These are phyloP conservation scores for Coemansia sp. DNA, from an alignment of 192 early-diverging fungal genomes.

Conservation along the genomic window DNA sequence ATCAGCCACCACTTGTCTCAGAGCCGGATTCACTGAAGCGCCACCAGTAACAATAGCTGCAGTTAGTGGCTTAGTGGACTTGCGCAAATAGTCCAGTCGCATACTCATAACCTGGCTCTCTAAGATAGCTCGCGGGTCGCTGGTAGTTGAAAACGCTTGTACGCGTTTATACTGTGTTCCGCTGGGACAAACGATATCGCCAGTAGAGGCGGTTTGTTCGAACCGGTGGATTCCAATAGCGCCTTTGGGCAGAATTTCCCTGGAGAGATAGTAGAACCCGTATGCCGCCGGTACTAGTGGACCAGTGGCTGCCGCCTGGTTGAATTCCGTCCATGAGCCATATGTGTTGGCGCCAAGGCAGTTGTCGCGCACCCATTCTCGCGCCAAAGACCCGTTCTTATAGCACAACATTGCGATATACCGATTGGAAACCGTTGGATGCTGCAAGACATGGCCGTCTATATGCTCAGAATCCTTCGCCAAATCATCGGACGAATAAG, in stretches of 20 bases:
- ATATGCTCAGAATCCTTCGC: slow-evolving; percentile 14
- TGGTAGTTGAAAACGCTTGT: slow-evolving; percentile 13
- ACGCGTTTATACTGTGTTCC: slow-evolving; percentile 28
- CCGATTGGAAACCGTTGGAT: slow-evolving; percentile 62
- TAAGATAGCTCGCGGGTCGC: slow-evolving; percentile 67
- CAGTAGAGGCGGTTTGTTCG: slow-evolving; percentile 22
- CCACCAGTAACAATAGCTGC: slow-evolving; percentile 74
- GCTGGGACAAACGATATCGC: slow-evolving; percentile 35
- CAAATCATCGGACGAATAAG: slow-evolving; percentile 9
- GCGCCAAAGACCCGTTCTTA: slow-evolving; percentile 85
- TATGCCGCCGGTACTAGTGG: slow-evolving; percentile 34
- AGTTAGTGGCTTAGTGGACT: slow-evolving; percentile 15
- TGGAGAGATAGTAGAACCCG: slow-evolving; percentile 76
- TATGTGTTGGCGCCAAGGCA: slow-evolving; percentile 31
- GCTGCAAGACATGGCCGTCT: slow-evolving; percentile 62
- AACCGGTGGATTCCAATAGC: slow-evolving; percentile 70
- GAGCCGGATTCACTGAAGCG: slow-evolving; percentile 61
- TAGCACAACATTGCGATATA: slow-evolving; percentile 82
- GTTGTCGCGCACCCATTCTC: slow-evolving; percentile 67
- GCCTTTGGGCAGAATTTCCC: slow-evolving; percentile 73
- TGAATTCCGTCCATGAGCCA: slow-evolving; percentile 66
- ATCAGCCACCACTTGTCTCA: slow-evolving; percentile 67
- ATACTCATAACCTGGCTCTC: slow-evolving; percentile 79
- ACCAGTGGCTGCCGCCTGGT: slow-evolving; percentile 22
- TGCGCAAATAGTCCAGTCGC: slow-evolving; percentile 56